Base-by-base conservation (phyloP, 768 basidiomycete genomes). In the Vararia minispora region DNA sequence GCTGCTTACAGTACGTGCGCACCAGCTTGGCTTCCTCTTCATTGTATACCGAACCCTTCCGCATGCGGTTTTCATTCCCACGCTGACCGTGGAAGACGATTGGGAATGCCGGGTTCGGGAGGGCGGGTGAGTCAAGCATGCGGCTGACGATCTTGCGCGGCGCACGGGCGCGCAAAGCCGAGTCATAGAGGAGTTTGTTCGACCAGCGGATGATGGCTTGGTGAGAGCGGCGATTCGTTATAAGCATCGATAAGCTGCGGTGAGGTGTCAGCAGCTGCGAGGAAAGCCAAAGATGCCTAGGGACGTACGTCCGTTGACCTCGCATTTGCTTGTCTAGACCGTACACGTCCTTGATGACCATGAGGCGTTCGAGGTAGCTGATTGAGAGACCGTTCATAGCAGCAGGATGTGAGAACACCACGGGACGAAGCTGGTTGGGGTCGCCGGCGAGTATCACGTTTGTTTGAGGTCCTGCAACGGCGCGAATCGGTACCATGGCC, bases 191-290 rank as follows among this genome's bases (percentile, higher is more conserved):
- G 34, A 49, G 42, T n/a, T 65, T 53, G 44, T 79, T 79, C 1
- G 76, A 65, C 55, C 71, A 78, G 3, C 59, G 40, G 14, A 79
- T 54, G 31, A 81, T 79, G 6, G 61, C 60, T 16, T 35, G 40
- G 18, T 48, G 47, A 5, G 47, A 48, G 25, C 47, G 45, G 17
- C 47, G 47, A 24, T 48, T 48, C 39, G 14, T 24, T 36, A 35
- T 38, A 14, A 48, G 45, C 17, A n/a, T 28, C 32, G 2, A 48
- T 39, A n/a, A n/a, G n/a, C n/a, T n/a, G n/a, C n/a, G n/a, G n/a
- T n/a, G n/a, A n/a, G n/a, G n/a, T n/a, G n/a, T n/a, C n/a, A n/a
- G n/a, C n/a, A n/a, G n/a, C n/a, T n/a, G n/a, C n/a, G 35, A 18
- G 6, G n/a, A n/a, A n/a, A n/a, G 43, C 18, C 22, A 38, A 11